A percentile compares a stretch with the other conserved stretches of the same genome.
phyloP scores from a whole-genome alignment of 495 filamentous ascomycete genomes.

The Mytilinidion resinicola region DNA sequence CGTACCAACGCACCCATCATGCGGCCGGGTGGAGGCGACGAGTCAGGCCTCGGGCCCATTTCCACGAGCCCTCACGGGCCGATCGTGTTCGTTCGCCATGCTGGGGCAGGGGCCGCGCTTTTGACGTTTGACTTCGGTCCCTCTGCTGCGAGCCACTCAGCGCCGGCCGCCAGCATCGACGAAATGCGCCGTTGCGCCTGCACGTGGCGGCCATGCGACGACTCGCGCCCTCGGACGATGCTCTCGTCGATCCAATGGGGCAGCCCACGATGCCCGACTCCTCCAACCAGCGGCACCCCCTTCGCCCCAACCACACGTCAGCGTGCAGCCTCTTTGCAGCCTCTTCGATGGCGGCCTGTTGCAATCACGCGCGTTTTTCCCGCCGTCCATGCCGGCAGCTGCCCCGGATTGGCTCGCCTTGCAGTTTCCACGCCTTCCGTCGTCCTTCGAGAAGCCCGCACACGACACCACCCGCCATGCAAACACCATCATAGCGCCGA shows the following conservation, averaged over 20 bases:
- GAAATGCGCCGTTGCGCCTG: neutral
- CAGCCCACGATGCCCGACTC: neutral
- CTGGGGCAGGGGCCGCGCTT: neutral
- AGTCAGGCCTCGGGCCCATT: neutral
- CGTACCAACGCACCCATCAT: neutral
- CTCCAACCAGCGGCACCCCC: no score
- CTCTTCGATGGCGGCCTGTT: neutral
- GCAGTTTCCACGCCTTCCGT: no score
- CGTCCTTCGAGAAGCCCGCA: no score
- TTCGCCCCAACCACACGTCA: neutral
- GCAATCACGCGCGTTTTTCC: neutral
- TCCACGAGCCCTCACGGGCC: neutral
- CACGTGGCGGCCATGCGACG: slow-evolving; percentile 4
- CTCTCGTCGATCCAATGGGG: neutral
- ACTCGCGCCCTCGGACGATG: neutral
- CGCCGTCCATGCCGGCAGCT: neutral
- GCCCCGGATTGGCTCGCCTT: neutral
- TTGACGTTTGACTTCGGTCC: neutral
- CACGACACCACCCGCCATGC: neutral
- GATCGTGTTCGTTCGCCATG: neutral
- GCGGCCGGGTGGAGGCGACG: neutral
- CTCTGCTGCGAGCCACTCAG: no score
- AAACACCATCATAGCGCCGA: neutral
- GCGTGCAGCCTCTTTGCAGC: neutral
- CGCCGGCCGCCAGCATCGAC: neutral